Percentiles rank a stretch among this genome's conserved stretches.
phyloP scores from a whole-genome alignment of 768 basidiomycete species.

The Naganishia randhawae region DNA sequence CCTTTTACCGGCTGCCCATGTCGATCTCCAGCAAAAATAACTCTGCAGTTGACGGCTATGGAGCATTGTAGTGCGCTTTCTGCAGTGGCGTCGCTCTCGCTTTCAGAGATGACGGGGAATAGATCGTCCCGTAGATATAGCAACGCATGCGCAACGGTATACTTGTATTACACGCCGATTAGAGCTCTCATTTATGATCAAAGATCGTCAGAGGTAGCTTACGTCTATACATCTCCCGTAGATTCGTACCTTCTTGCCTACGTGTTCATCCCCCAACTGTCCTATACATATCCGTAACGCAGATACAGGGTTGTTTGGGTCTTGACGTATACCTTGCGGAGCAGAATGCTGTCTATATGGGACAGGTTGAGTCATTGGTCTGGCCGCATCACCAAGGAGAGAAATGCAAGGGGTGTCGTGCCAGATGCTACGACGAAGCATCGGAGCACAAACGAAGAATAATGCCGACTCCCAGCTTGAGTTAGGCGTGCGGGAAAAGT shows the following conservation, averaged over 20 bases:
- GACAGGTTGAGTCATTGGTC: constrained; percentile 2
- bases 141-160: background rate
- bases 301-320: constrained; percentile 8
- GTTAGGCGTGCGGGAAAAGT: too few relatives aligned
- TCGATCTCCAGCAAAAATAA: background rate
- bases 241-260: constrained; percentile 6
- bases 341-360: background rate
- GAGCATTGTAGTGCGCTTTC: background rate
- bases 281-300: constrained; percentile 10
- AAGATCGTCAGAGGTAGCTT: background rate
- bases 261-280: background rate
- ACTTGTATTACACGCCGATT: background rate
- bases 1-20: background rate
- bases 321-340: constrained; percentile 1
- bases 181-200: background rate
- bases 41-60: background rate
- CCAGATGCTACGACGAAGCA: too few relatives aligned
- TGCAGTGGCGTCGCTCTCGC: background rate
- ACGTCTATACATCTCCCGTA: constrained; percentile 17
- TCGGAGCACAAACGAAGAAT: too few relatives aligned
- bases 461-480: too few relatives aligned
- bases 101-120: background rate
- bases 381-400: too few relatives aligned
- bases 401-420: too few relatives aligned
- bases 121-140: constrained; percentile 13